Evolutionary conservation across 2,329 filamentous ascomycete genomes (phyloP).

Genomic region (Aureobasidium subglaciale): DNA sequence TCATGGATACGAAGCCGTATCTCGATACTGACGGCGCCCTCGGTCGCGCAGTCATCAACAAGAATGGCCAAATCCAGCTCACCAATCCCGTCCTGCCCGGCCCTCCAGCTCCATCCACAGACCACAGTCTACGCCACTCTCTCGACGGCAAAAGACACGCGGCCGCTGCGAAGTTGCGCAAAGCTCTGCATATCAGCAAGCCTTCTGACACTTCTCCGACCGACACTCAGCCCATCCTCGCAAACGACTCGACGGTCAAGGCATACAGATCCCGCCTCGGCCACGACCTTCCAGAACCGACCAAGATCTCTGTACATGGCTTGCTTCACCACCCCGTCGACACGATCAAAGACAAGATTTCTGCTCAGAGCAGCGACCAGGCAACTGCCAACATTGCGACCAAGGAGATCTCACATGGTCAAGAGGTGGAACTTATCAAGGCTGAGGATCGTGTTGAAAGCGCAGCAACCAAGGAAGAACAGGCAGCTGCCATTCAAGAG

Average conservation of each 20-base stretch:
- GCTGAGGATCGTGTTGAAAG: conserved; percentile 24
- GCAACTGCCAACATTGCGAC: conserved; percentile 32
- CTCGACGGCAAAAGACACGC: background rate
- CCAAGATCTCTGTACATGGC: conserved; percentile 24
- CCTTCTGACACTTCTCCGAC: background rate
- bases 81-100: background rate
- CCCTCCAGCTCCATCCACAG: background rate
- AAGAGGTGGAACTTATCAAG: conserved; percentile 31
- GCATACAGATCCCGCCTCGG: background rate
- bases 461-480: conserved; percentile 18
- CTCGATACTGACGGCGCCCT: background rate
- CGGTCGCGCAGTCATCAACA: background rate
- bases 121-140: background rate
- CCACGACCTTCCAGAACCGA: background rate
- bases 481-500: background rate
- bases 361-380: conserved; percentile 23
- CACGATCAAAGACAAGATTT: conserved; percentile 22
- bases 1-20: no score
- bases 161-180: background rate
- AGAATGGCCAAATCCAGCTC: background rate
- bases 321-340: conserved; percentile 25
- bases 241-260: background rate
- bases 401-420: conserved; percentile 36
- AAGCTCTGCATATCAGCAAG: background rate
- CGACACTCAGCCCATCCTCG: background rate